These are phyloP conservation scores for Scenedesmus sp. DNA, from an alignment of 163 green algal species.

Conservation along the genomic window DNA sequence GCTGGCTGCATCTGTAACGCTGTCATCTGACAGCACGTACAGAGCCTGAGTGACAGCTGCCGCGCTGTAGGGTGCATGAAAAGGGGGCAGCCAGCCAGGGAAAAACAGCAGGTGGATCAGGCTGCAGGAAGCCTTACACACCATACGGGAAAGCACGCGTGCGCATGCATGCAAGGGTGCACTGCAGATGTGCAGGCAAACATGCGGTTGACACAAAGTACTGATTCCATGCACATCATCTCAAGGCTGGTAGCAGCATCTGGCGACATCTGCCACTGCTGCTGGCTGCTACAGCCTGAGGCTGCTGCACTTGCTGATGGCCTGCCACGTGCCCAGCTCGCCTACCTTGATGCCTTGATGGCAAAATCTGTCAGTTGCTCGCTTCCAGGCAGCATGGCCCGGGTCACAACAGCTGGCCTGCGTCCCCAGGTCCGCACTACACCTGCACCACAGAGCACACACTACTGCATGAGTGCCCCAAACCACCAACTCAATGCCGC, in stretches of 20 bases:
- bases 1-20: background rate
- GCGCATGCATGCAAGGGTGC: background rate
- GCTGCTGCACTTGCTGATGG: background rate
- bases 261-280: slow-evolving; percentile 13
- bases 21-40: slow-evolving; percentile 38
- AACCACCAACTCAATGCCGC: background rate
- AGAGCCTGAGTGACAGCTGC: slow-evolving; percentile 6
- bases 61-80: background rate
- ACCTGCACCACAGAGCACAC: slow-evolving; percentile 33
- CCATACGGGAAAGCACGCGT: background rate
- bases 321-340: background rate
- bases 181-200: background rate
- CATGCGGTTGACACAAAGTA: background rate
- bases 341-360: slow-evolving; percentile 24
- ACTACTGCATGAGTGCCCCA: background rate
- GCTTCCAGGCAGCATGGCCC: slow-evolving; percentile 33
- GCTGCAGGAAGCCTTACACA: background rate
- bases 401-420: background rate
- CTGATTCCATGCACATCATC: background rate
- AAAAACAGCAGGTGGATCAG: background rate
- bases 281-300: background rate
- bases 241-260: background rate
- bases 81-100: background rate
- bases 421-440: slow-evolving; percentile 4
- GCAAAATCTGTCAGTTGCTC: slow-evolving; percentile 34